phyloP scores from a whole-genome alignment of 768 basidiomycete genomes.

The Calocybe gangraenosa region DNA sequence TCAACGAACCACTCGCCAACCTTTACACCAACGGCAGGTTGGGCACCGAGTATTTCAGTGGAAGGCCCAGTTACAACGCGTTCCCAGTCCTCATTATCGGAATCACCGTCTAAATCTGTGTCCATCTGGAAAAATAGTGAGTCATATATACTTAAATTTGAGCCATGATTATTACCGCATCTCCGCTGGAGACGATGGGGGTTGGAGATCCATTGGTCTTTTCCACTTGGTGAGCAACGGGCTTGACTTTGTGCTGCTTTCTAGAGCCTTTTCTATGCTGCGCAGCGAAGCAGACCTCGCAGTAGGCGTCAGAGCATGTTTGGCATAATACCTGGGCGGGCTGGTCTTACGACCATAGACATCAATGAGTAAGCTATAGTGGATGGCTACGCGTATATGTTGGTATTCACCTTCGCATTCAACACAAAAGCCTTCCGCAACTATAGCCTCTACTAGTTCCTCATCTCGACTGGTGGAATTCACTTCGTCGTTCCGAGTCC shows the following conservation, averaged over 20 bases:
- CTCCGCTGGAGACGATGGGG: conserved; percentile 2
- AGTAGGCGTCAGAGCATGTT: conserved; percentile 68
- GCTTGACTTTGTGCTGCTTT: conserved; percentile 55
- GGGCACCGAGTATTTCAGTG: conserved; percentile 42
- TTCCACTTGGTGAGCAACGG: conserved; percentile 32
- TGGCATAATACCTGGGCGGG: conserved; percentile 74
- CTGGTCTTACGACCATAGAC: conserved; percentile 53
- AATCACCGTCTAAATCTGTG: conserved; percentile 33
- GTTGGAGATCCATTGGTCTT: conserved; percentile 15
- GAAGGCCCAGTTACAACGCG: conserved; percentile 28
- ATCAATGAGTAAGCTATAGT: conserved; percentile 1
- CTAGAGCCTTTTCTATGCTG: conserved; percentile 82
- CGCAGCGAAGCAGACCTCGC: conserved; percentile 82
- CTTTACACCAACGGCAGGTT: conserved; percentile 53
- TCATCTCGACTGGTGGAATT: conserved; percentile 64
- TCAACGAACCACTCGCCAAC: conserved; percentile 88
- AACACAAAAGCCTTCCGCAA: conserved; percentile 66
- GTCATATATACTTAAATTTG: background rate
- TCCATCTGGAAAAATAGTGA: conserved; percentile 36
- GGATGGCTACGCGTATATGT: background rate
- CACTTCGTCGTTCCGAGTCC: conserved; percentile 22
- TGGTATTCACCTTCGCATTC: conserved; percentile 77
- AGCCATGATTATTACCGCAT: conserved; percentile 5
- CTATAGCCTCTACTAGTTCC: conserved; percentile 43
- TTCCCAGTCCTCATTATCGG: conserved; percentile 42